Evolutionary conservation across 2,329 filamentous ascomycete species (phyloP), one percentile per base, ranked within the genome.

Genomic region (Stagonosporopsis chrysanthemi): DNA sequence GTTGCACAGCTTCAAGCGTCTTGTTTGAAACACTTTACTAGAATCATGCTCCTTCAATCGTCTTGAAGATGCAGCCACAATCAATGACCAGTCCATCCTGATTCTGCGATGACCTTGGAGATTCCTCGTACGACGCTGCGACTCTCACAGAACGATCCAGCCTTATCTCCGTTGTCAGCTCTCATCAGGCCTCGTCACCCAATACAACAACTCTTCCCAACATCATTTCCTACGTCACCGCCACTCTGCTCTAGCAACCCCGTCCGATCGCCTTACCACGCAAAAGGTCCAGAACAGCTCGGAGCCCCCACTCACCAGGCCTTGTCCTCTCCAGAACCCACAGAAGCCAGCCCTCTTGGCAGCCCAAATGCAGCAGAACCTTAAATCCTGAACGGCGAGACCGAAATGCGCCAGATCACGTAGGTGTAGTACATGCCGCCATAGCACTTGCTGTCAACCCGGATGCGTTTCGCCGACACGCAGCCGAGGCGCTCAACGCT

Each of bases 271-370:
- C 42, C 47, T 8, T 45, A 26, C 26, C 12, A 26, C 1, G 2
- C 14, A 40, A n/a, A 9, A 39, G 26, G 48, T 48, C 48, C 38
- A 52, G 48, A 57, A 57, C 54, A 24, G 4, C 23, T 12, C n/a
- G 9, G 35, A 5, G 23, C 40, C 9, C 24, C 40, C 28, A 29
- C 40, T 15, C 15, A 36, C 46, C n/a, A 33, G 31, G 31, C 24
- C 31, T 33, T 28, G 22, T 29, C n/a, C 17, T 29, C 43, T 19
- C 50, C 28, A 29, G n/a, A 12, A 24, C 23, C 42, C 38, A 29
- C 51, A 47, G 15, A 42, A 17, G 36, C 4, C 36, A 40, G 36
- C 23, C 26, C 6, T 35, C 29, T 29, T 38, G 42, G 47, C 38
- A 41, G 17, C 4, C 29, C 48, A 39, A 24, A 41, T 22, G 11